A percentile compares a stretch with the other conserved stretches of the same genome.
These are phyloP conservation scores for Cutaneotrichosporon sp. DNA, from an alignment of 1,284 basidiomycete genomes.

Conservation along the genomic window DNA sequence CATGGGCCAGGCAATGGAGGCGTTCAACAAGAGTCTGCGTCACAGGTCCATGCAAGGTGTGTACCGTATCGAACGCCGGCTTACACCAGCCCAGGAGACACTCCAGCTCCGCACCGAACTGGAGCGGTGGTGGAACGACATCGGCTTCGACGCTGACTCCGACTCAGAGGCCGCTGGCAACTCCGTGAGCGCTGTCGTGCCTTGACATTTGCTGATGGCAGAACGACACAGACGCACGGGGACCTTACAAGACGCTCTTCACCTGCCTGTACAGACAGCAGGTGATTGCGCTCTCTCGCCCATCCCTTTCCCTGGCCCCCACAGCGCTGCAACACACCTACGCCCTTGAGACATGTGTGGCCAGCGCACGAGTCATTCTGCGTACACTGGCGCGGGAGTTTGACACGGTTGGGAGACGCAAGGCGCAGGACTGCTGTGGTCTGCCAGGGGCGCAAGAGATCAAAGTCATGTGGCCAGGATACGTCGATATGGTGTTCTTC, in stretches of 20 bases:
- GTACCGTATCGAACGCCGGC: no score
- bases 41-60: background rate
- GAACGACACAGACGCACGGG: background rate
- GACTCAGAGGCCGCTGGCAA: background rate
- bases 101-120: conserved; percentile 20
- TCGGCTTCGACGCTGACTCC: conserved; percentile 11
- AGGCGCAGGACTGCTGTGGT: background rate
- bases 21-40: conserved; percentile 21
- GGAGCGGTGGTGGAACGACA: conserved; percentile 29
- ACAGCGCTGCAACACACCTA: conserved; percentile 14
- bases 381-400: conserved; percentile 4
- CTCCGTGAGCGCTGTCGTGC: background rate
- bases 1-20: conserved; percentile 24
- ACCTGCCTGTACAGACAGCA: conserved; percentile 28
- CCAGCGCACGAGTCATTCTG: conserved; percentile 18
- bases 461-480: conserved; percentile 24
- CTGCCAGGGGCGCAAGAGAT: background rate
- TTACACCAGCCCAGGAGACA: conserved; percentile 14
- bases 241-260: conserved; percentile 20
- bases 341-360: conserved; percentile 22
- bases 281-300: conserved; percentile 21
- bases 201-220: background rate
- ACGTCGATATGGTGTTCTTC: conserved; percentile 28
- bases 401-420: background rate
- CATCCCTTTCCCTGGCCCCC: conserved; percentile 19